A percentile compares a stretch with the other conserved stretches of the same genome.
phyloP scores from a whole-genome alignment of 495 filamentous ascomycete species.

The Pseudomonodictys pantanalensis region DNA sequence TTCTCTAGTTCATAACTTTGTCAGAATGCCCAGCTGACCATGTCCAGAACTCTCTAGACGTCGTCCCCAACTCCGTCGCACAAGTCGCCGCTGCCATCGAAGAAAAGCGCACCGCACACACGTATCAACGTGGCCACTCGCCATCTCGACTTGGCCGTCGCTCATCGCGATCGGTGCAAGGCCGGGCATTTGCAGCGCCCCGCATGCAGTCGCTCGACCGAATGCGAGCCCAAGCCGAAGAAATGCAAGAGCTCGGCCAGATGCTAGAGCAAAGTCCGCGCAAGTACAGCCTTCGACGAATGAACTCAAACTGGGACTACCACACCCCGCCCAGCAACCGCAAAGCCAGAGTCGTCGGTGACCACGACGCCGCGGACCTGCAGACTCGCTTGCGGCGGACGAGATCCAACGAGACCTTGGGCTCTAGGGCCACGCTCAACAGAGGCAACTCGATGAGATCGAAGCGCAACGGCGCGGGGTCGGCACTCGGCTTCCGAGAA shows the following conservation, averaged over 20 bases:
- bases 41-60: conserved; percentile 54
- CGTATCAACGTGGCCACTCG: conserved; percentile 2
- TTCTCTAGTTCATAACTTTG: neutral
- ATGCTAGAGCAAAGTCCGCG: conserved; percentile 39
- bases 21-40: conserved; percentile 17
- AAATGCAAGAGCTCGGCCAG: conserved; percentile 36
- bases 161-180: conserved; percentile 39
- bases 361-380: conserved; percentile 27
- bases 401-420: conserved; percentile 28
- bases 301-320: conserved; percentile 29
- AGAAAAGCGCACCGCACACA: conserved; percentile 41
- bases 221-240: conserved; percentile 35
- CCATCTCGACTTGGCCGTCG: conserved; percentile 25
- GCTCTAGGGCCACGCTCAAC: conserved; percentile 16
- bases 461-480: conserved; percentile 19
- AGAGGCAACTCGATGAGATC: conserved; percentile 13
- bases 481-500: conserved; percentile 30
- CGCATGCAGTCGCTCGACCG: conserved; percentile 42
- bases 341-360: conserved; percentile 30
- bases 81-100: conserved; percentile 58
- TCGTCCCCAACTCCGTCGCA: conserved; percentile 57
- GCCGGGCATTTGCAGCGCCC: conserved; percentile 44
- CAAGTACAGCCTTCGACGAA: conserved; percentile 26
- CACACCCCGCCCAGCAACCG: conserved; percentile 39
- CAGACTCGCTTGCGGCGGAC: conserved; percentile 19